Base-by-base conservation (phyloP, 768 basidiomycete genomes). In the Tylopilus cervinicoccineus region DNA sequence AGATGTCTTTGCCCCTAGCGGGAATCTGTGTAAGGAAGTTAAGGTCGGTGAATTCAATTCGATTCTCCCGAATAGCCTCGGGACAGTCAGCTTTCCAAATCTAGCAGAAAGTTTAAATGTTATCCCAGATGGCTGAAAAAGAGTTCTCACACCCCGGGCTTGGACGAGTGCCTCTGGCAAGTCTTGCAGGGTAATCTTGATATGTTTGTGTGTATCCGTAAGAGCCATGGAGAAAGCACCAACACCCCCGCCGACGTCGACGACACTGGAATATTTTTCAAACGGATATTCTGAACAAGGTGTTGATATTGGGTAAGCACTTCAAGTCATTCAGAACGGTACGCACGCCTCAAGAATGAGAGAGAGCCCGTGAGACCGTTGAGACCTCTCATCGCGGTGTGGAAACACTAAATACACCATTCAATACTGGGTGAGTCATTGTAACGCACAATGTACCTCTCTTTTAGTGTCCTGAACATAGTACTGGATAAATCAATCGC, bases 161-260 rank as follows among this genome's bases (percentile, higher is more conserved):
- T 58, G 64, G 6, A 37, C 43, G 9, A 72, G 51, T 7, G 54
- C 54, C 14, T 58, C 54, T 1, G 59, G 61, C n/a, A 66, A 45
- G 38, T 71, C 71, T n/a, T 69, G 70, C 17, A 70, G 39, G 5
- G 60, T 61, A 6, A 70, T 50, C 32, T 60, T 57, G 20, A 72
- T n/a, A 17, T 67, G 44, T 20, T 66, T 62, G 43, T 65, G 51
- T 20, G 23, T 56, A 23, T 61, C 58, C 3, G 57, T 58, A 5
- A 72, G 58, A 4, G 60, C 55, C 11, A 72, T 45, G 17, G 64
- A 57, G 24, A 64, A 60, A 12, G 60, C 52, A 11, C 70, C n/a
- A n/a, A n/a, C n/a, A n/a, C n/a, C n/a, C n/a, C n/a, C 70, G 19
- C 69, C 70, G 6, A 71, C 60, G 40, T 71, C 70, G 19, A 69